Conservation (phyloP, 495 filamentous ascomycete species). For the Trichoderma reesei region DNA sequence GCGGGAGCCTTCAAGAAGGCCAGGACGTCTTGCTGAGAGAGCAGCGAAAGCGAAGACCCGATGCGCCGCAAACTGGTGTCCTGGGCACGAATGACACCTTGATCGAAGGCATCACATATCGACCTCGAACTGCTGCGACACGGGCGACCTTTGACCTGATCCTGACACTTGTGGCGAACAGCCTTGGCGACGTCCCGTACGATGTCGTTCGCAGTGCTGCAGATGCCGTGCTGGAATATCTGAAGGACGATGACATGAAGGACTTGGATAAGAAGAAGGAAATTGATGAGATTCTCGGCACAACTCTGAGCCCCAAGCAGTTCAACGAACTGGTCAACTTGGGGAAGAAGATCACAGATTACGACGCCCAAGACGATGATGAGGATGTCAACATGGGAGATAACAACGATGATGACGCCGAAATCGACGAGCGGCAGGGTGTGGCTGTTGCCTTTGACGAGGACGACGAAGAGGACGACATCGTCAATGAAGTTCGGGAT, state of each 20-base stretch:
- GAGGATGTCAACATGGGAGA: constrained; percentile 68
- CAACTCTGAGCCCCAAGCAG: constrained; percentile 72
- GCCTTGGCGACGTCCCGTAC: constrained; percentile 87
- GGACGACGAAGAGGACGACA: constrained; percentile 70
- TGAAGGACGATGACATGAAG: constrained; percentile 93
- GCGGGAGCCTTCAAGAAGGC: constrained; percentile 73
- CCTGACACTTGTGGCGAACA: constrained; percentile 74
- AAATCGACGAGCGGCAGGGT: constrained; percentile 88
- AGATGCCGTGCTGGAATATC: constrained; percentile 78
- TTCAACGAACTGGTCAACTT: constrained; percentile 96
- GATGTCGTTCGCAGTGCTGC: constrained; percentile 91
- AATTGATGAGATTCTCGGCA: constrained; percentile 83
- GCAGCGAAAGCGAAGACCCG: constrained; percentile 78
- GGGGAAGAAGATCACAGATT: constrained; percentile 98
- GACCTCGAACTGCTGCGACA: constrained; percentile 84
- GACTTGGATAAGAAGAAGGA: constrained; percentile 98
- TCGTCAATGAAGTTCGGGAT: constrained; percentile 61
- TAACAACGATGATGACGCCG: constrained; percentile 50
- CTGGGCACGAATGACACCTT: constrained; percentile 76
- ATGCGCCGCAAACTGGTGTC: constrained; percentile 64
- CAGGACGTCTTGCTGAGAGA: constrained; percentile 79
- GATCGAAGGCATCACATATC: constrained; percentile 75
- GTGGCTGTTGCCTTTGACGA: constrained; percentile 96
- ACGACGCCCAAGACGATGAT: constrained; percentile 93
- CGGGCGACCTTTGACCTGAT: constrained; percentile 95